Evolutionary conservation across 768 basidiomycete species (phyloP), one percentile per base, ranked within the genome.

Genomic region (Trichaptum fuscoviolaceum): DNA sequence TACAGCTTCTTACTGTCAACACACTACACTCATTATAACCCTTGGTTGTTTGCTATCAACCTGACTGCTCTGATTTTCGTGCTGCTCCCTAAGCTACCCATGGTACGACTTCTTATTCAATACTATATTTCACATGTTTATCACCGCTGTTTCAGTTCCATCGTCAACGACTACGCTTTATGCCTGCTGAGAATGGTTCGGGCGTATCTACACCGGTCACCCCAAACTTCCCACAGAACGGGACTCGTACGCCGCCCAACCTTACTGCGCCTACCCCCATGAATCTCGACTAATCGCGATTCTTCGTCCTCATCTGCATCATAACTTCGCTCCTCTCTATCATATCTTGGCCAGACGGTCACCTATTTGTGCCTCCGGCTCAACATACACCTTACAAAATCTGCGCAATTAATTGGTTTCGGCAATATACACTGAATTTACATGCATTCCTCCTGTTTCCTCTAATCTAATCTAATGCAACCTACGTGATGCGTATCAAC

Each of bases 1-100:
- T 42, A 42, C 70, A 98, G 96, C 35, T 99, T 99, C 80, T 84
- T 99, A 27, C 89, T 92, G 57, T 98, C 97, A 20, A 99, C 97
- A 0, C 97, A 99, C 75, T 99, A 98, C 82, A 98, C 96, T 20
- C 89, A 93, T 72, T 99, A 99, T 77, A 88, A 99, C 70, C 95
- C 93, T 9, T 95, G 92, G 85, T 72, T 96, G 64, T 99, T 99
- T 75, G 87, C 91, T 35, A 80, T 99, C 73, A 99, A 99, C 73
- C 83, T 99, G 68, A 81, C 90, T 2, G 90, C 94, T 1, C 81
- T 90, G 25, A 82, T 92, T 17, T 80, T 96, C 68, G 91, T 92
- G 26, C 85, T 99, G 67, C 89, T 97, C 69, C 96, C 97, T 30
- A 99, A 99, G 78, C 84, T 99, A n/a, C 97, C 97, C 57, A 88